Base-by-base conservation (phyloP, 202 grass and related monocot species). In the Saccharum hybrid region DNA sequence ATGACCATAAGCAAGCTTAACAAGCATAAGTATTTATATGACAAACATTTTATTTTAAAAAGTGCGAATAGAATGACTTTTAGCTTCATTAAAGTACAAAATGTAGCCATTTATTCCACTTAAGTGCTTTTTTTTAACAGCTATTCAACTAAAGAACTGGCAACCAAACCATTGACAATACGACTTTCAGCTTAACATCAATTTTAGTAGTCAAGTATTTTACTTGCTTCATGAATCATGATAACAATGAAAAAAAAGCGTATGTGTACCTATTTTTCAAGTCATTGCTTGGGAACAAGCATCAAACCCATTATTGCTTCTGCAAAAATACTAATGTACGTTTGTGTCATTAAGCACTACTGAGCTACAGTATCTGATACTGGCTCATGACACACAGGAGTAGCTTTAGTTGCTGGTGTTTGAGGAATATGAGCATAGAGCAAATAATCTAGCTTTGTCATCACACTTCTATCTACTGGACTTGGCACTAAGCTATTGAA, bases 361-460 rank as follows among this genome's bases (percentile, higher is more conserved):
- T 26, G 2, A 28, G 26, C 7, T 14, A 14, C 73, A 83, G 21
- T 51, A 82, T 69, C 33, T 66, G 48, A 40, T 43, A 62, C 30
- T 7, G 0, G 43, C 45, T 49, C 8, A 41, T 21, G 42, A 72
- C 11, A 22, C 41, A 23, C 38, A 12, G 26, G 13, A 14, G n/a
- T n/a, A n/a, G n/a, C n/a, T n/a, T n/a, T n/a, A n/a, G n/a, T n/a
- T n/a, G n/a, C n/a, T n/a, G n/a, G n/a, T n/a, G n/a, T n/a, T n/a
- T n/a, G n/a, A n/a, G n/a, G 33, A 72, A 82, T 51, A 14, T 51
- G 43, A 72, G 4, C 42, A 78, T 21, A 82, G 8, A 40, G 61
- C 16, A 18, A 61, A 73, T 22, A 40, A 60, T 73, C 34, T n/a
- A 64, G 22, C 34, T 12, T 45, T 70, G 36, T 2, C 8, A 81